Evolutionary conservation across 78 protist species (phyloP).

Genomic region (Salpingoeca rosetta): DNA sequence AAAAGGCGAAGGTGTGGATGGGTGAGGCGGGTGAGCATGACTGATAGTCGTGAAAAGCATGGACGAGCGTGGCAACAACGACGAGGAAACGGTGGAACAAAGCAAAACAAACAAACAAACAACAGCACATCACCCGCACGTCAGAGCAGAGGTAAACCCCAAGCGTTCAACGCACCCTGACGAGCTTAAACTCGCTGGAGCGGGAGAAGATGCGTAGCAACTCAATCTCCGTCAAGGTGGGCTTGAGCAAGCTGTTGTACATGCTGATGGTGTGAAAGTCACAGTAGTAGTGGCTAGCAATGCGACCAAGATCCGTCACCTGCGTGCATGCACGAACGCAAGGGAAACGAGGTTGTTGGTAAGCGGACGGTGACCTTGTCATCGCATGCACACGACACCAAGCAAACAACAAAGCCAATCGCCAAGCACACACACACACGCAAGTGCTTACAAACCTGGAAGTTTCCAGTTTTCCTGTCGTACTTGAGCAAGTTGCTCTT

Average conservation of each 20-base stretch:
- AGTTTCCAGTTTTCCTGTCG: constrained; percentile 76
- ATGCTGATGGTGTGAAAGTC: constrained; percentile 54
- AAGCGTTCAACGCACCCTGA: too few species aligned
- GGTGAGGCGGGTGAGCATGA: too few species aligned
- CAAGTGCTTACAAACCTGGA: constrained; percentile 27
- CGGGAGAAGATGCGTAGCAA: constrained; percentile 71
- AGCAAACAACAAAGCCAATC: background rate
- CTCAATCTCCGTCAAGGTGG: constrained; percentile 83
- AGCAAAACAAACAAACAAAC: too few species aligned
- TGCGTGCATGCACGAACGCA: constrained; percentile 11
- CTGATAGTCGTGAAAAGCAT: too few species aligned
- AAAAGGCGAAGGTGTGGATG: background rate
- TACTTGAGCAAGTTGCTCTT: constrained; percentile 66
- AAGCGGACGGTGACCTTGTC: too few species aligned
- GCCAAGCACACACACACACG: too few species aligned
- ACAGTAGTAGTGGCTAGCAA: constrained; percentile 94
- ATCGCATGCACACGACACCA: too few species aligned
- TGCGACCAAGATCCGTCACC: constrained; percentile 90
- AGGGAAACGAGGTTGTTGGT: too few species aligned
- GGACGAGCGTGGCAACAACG: too few species aligned
- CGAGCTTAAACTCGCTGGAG: constrained; percentile 81
- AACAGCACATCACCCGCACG: too few species aligned
- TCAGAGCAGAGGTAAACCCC: too few species aligned
- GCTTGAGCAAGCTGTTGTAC: constrained; percentile 75
- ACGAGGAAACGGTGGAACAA: too few species aligned